Evolutionary conservation across 208 protist genomes (phyloP).

Genomic region (Wallacemonas sp.): DNA sequence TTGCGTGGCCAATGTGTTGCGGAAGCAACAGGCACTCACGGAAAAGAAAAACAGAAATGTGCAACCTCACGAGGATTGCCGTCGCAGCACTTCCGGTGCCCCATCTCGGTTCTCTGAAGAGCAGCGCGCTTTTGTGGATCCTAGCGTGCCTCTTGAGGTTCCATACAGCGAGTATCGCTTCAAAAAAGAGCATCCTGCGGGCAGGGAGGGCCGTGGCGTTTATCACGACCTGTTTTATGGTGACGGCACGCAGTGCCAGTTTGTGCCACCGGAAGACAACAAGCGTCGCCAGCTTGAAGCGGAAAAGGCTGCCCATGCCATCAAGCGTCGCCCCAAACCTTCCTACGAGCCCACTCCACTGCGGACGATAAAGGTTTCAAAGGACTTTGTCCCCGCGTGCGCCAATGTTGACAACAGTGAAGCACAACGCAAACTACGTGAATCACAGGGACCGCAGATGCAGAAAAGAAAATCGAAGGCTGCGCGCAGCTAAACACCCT

Average conservation of each 20-base stretch:
- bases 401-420: conserved; percentile 39
- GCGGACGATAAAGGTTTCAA: conserved; percentile 49
- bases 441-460: background rate
- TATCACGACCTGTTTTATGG: conserved; percentile 84
- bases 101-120: conserved; percentile 25
- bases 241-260: conserved; percentile 49
- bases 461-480: conserved; percentile 12
- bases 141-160: conserved; percentile 54
- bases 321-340: conserved; percentile 21
- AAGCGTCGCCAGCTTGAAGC: conserved; percentile 66
- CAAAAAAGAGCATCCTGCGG: conserved; percentile 31
- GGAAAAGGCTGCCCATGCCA: conserved; percentile 26
- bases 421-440: conserved; percentile 18
- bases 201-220: conserved; percentile 26
- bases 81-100: background rate
- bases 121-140: conserved; percentile 67
- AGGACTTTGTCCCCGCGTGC: conserved; percentile 81
- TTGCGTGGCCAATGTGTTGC: conserved; percentile 29
- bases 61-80: conserved; percentile 20
- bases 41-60: conserved; percentile 15
- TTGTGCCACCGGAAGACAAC: conserved; percentile 61
- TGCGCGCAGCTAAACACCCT: background rate
- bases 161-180: conserved; percentile 49
- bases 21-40: conserved; percentile 12
- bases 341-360: conserved; percentile 26